These are phyloP conservation scores for Cutaneotrichosporon cavernicola DNA, from an alignment of 1,284 basidiomycete genomes.

Conservation along the genomic window DNA sequence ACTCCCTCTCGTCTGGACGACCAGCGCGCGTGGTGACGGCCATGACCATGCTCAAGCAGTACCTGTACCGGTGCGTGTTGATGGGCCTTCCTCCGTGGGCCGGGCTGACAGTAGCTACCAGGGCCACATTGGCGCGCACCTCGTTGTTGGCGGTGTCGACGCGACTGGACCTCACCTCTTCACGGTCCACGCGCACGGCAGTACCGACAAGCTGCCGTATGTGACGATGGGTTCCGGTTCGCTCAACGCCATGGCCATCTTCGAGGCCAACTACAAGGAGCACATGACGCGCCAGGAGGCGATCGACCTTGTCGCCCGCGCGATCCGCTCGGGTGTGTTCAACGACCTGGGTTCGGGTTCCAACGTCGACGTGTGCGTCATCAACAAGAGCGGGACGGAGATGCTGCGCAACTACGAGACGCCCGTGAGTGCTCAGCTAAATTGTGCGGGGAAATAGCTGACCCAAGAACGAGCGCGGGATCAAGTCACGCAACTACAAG, in stretches of 20 bases:
- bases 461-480: constrained; percentile 66
- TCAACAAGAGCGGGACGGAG: constrained; percentile 77
- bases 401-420: constrained; percentile 87
- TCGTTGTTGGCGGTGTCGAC: constrained; percentile 97
- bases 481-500: constrained; percentile 77
- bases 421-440: constrained; percentile 57
- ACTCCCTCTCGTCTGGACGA: constrained; percentile 77
- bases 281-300: constrained; percentile 83
- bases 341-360: constrained; percentile 98
- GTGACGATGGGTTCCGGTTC: constrained; percentile 98
- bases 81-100: constrained; percentile 28
- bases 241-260: constrained; percentile 97
- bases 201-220: constrained; percentile 97
- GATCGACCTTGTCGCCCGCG: constrained; percentile 76
- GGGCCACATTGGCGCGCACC: constrained; percentile 90
- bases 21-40: constrained; percentile 90
- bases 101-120: constrained; percentile 67
- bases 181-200: constrained; percentile 94
- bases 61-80: constrained; percentile 66
- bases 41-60: constrained; percentile 97
- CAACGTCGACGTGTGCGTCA: constrained; percentile 95
- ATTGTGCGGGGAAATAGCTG: neutral
- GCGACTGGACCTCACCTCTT: constrained; percentile 89
- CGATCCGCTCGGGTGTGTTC: constrained; percentile 95
- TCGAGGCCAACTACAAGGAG: constrained; percentile 82